Evolutionary conservation across 805 yeast species (phyloP).

Genomic region (Starmerella vaccinii): DNA sequence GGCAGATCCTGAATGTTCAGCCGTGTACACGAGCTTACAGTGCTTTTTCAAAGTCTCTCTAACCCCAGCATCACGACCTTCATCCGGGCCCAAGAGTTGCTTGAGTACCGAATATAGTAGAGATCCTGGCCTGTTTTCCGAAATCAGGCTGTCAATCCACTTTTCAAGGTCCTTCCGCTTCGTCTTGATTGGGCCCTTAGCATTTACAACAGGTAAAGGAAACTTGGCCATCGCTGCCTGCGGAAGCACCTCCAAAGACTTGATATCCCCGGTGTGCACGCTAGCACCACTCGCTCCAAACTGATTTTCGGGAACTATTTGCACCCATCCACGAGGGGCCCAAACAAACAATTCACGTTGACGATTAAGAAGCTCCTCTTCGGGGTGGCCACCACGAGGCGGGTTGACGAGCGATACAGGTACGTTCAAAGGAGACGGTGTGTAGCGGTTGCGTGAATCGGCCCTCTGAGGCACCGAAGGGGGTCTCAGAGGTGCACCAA

Average conservation of each 20-base stretch:
- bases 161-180: constrained; percentile 59
- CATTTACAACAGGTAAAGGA: constrained; percentile 58
- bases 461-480: not conserved
- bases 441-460: not conserved
- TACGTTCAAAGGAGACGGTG: constrained; percentile 3
- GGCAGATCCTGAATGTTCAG: not conserved
- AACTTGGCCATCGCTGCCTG: constrained; percentile 33
- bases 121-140: constrained; percentile 13
- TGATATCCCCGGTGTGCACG: constrained; percentile 27
- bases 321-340: constrained; percentile 32
- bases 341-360: constrained; percentile 37
- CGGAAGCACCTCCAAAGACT: constrained; percentile 27
- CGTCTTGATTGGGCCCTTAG: constrained; percentile 38
- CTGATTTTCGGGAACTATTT: constrained; percentile 25
- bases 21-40: not conserved
- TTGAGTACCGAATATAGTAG: constrained; percentile 20
- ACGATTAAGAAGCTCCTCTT: constrained; percentile 42
- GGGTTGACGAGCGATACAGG: not conserved
- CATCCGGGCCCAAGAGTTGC: constrained; percentile 13
- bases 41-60: constrained; percentile 5
- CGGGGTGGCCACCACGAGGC: constrained; percentile 12
- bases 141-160: constrained; percentile 41
- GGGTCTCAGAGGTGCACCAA: not conserved
- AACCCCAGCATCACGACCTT: not conserved
- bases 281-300: constrained; percentile 23